Evolutionary conservation across 2,329 filamentous ascomycete species (phyloP), one percentile per base, ranked within the genome.

Genomic region (Beauveria pseudobassiana): DNA sequence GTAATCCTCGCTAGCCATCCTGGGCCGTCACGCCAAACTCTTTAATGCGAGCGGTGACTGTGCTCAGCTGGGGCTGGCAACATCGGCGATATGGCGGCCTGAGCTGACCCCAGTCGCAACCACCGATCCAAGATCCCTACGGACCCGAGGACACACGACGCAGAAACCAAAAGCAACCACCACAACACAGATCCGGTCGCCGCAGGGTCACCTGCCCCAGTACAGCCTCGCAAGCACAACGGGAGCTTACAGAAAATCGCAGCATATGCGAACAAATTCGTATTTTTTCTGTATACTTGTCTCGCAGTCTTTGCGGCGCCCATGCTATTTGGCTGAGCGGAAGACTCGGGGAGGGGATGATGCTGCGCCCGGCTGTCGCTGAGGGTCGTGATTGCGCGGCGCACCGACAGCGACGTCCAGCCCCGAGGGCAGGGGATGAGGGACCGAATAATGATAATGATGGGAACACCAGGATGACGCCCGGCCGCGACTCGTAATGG

Each of bases 21-120:
- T 14, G 10, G n/a, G 42, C 42, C 42, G 22, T 16, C 48, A 45
- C 56, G 10, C 48, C 46, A 43, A 26, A 38, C 24, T 24, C 54
- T 38, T 38, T 20, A 30, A 40, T n/a, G n/a, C 16, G 28, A 45
- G 26, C 7, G 40, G 48, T 59, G 57, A 59, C 57, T 43, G 57
- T 52, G 20, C 57, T 59, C 57, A 59, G 57, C 57, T 59, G 49
- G 57, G 57, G 57, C 57, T 59, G 48, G 34, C 57, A 59, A 46
- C 52, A 59, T 59, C 57, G 57, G 38, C 57, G 57, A 59, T 59
- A 59, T 53, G 57, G 49, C 49, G 57, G 57, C 57, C 30, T 53
- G 24, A 49, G 48, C 48, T 59, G 57, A 46, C 57, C 57, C 57
- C 57, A 26, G 57, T 59, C 48, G 24, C 38, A 14, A 59, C 48